phyloP scores from a whole-genome alignment of 805 yeast genomes.

The Wickerhamomyces subpelliculosus region DNA sequence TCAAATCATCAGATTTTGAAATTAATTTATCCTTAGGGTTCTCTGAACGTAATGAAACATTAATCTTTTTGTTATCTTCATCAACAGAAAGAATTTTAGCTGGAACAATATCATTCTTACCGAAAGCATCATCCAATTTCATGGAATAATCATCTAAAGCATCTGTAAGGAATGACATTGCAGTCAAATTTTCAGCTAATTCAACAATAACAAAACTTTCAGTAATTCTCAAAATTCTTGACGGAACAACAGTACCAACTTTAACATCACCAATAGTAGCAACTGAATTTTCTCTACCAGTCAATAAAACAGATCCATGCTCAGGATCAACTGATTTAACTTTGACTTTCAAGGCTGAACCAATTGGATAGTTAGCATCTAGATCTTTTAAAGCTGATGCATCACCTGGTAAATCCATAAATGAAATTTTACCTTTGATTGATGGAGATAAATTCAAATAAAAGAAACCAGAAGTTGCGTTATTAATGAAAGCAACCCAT shows the following conservation, averaged over 20 bases:
- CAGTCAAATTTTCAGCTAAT: conserved; percentile 55
- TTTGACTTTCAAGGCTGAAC: conserved; percentile 56
- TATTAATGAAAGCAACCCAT: conserved; percentile 58
- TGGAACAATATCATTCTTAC: conserved; percentile 45
- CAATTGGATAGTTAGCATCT: conserved; percentile 59
- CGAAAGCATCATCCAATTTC: conserved; percentile 41
- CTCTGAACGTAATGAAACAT: conserved; percentile 55
- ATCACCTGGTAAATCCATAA: conserved; percentile 57
- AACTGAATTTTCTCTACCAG: conserved; percentile 40
- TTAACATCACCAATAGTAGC: conserved; percentile 40
- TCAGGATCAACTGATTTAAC: conserved; percentile 49
- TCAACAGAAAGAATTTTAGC: conserved; percentile 43
- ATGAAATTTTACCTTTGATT: conserved; percentile 57
- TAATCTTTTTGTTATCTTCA: conserved; percentile 39
- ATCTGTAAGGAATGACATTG: conserved; percentile 67
- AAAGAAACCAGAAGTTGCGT: conserved; percentile 48
- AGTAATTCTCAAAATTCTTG: conserved; percentile 50
- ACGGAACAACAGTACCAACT: conserved; percentile 53
- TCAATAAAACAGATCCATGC: conserved; percentile 41
- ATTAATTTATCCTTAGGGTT: conserved; percentile 47
- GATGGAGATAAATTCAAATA: conserved; percentile 69
- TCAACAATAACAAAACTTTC: conserved; percentile 61
- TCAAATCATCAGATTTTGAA: conserved; percentile 42
- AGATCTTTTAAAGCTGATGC: conserved; percentile 39
- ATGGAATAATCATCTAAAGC: conserved; percentile 63